phyloP scores from a whole-genome alignment of 257 asterid genomes.

The Orobanche coerulescens region DNA sequence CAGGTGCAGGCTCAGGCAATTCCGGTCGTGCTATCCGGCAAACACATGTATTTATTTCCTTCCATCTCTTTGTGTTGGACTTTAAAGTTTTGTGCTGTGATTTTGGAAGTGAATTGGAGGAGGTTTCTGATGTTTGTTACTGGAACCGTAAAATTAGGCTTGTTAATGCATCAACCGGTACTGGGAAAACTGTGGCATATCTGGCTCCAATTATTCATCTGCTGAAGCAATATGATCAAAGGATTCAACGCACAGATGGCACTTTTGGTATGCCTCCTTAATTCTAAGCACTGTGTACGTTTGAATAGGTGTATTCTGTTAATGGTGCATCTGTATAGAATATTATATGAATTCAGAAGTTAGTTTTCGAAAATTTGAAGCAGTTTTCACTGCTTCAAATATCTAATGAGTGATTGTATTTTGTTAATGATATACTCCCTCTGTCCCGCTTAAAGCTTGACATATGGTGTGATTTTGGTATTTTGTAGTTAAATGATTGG shows the following conservation, averaged over 20 bases:
- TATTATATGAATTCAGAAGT: not conserved
- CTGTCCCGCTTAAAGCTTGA: no score
- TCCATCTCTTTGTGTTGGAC: not conserved
- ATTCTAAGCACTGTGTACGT: not conserved
- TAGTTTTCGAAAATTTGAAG: not conserved
- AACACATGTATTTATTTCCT: constrained; percentile 65
- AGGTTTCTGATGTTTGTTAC: constrained; percentile 10
- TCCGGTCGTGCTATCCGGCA: constrained; percentile 75
- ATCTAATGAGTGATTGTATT: not conserved
- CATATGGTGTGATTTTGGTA: no score
- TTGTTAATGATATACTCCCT: not conserved
- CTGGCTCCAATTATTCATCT: constrained; percentile 80
- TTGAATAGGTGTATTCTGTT: not conserved
- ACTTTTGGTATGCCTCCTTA: constrained; percentile 67
- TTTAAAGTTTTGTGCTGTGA: not conserved
- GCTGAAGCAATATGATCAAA: constrained; percentile 50
- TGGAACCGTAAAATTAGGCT: constrained; percentile 45
- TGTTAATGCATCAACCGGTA: constrained; percentile 94
- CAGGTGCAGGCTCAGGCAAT: constrained; percentile 85
- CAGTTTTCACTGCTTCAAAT: not conserved
- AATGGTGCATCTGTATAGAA: not conserved
- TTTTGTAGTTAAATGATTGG: no score
- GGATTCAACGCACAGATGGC: constrained; percentile 75
- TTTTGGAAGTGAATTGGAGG: constrained; percentile 1
- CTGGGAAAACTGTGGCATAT: constrained; percentile 92